Conservation (phyloP, 2,329 filamentous ascomycete species). For the Gyromitra esculenta region DNA sequence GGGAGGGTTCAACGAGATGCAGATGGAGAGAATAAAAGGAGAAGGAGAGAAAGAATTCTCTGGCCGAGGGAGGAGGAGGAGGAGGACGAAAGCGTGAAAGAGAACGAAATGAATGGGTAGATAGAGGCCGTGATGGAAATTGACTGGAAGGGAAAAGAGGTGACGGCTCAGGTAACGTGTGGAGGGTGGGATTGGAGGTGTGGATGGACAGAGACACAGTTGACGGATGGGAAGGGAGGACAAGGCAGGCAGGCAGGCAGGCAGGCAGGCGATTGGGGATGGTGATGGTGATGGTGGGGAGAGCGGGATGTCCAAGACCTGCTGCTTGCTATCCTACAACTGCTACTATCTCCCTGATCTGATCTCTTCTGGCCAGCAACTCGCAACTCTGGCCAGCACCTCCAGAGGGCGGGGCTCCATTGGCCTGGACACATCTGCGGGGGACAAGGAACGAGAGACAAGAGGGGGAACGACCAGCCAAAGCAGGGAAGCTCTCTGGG, state of each 20-base stretch:
- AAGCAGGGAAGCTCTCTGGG: slow-evolving; percentile 42
- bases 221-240: slow-evolving; percentile 12
- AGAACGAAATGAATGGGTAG: slow-evolving; percentile 8
- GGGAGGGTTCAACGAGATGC: slow-evolving; percentile 36
- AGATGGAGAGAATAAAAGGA: slow-evolving; percentile 34
- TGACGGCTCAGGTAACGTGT: slow-evolving; percentile 22
- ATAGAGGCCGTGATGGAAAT: slow-evolving; percentile 34
- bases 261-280: slow-evolving; percentile 8
- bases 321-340: not conserved
- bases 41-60: slow-evolving; percentile 17
- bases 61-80: slow-evolving; percentile 1
- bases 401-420: slow-evolving; percentile 31
- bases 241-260: not conserved
- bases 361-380: slow-evolving; percentile 29
- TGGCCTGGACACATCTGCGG: slow-evolving; percentile 36
- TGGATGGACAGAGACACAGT: slow-evolving; percentile 13
- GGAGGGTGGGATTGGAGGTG: slow-evolving; percentile 11
- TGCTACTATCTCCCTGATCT: not conserved
- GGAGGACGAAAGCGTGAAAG: slow-evolving; percentile 2
- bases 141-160: slow-evolving; percentile 21
- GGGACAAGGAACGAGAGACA: slow-evolving; percentile 13
- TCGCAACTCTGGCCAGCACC: slow-evolving; percentile 35
- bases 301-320: slow-evolving; percentile 44
- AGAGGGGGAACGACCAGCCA: slow-evolving; percentile 42
- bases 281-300: slow-evolving; percentile 24